Evolutionary conservation across 805 yeast genomes (phyloP).

Genomic region (Lipomyces yamanashiensis): DNA sequence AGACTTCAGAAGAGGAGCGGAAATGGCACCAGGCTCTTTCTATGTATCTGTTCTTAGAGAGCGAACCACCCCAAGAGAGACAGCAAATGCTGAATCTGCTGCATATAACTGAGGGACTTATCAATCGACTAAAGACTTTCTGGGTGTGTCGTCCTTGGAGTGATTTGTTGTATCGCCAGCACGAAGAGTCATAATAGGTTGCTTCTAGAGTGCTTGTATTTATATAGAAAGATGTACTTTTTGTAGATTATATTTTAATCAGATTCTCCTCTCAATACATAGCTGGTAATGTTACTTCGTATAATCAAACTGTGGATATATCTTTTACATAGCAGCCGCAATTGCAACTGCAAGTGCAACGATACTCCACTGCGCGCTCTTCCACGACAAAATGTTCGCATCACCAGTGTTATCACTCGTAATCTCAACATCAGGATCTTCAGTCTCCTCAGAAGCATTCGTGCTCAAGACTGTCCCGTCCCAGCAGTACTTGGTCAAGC

Average conservation of each 20-base stretch:
- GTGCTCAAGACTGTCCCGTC: constrained; percentile 50
- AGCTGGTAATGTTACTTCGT: no score
- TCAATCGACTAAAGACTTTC: neutral
- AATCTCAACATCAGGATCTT: constrained; percentile 16
- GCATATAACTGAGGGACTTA: neutral
- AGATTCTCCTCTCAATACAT: no score
- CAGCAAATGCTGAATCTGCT: neutral
- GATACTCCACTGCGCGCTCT: constrained; percentile 13
- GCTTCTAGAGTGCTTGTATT: neutral
- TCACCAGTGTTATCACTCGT: constrained; percentile 11
- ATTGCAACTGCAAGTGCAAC: constrained; percentile 12
- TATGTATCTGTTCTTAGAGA: neutral
- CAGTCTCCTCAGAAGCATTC: constrained; percentile 21
- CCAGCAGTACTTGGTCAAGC: constrained; percentile 83
- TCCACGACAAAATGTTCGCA: constrained; percentile 6
- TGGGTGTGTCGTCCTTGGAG: neutral
- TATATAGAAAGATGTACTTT: neutral
- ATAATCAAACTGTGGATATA: neutral
- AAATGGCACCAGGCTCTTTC: neutral
- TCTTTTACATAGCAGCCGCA: constrained; percentile 8
- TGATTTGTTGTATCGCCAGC: neutral
- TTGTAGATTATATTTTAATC: no score
- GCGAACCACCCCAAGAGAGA: neutral
- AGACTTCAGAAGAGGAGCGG: neutral
- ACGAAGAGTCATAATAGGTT: neutral